Conservation (phyloP, 164 flowering plant species). For the Stephania cephalantha region DNA sequence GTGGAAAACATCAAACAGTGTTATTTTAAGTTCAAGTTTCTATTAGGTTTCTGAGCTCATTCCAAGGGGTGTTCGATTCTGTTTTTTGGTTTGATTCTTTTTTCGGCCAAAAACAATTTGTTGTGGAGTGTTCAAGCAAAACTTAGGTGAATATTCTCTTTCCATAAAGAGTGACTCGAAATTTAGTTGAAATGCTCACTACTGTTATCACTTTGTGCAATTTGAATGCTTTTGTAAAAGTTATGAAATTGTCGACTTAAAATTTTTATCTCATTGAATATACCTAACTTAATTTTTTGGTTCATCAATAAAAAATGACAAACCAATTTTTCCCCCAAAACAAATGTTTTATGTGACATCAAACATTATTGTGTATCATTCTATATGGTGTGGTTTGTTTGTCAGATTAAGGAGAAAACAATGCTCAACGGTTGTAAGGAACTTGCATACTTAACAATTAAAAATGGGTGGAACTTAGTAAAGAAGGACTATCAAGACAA, state of each 20-base stretch:
- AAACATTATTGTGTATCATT: not conserved
- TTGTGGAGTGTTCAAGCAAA: not conserved
- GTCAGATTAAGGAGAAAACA: not conserved
- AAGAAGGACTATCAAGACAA: not conserved
- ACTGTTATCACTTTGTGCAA: not conserved
- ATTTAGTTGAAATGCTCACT: not conserved
- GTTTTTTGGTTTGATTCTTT: not conserved
- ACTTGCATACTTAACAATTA: slow-evolving; percentile 6
- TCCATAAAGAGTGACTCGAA: not conserved
- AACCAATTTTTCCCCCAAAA: slow-evolving; percentile 3
- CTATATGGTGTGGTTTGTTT: not conserved
- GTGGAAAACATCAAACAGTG: not conserved
- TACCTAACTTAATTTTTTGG: slow-evolving; percentile 4
- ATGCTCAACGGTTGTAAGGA: not conserved
- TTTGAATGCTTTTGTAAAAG: not conserved
- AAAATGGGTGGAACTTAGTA: not conserved
- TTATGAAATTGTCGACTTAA: not conserved
- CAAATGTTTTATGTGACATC: not conserved
- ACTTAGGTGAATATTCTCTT: not conserved
- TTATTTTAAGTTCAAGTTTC: too few relatives aligned
- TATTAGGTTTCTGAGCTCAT: not conserved
- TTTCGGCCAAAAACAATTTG: not conserved
- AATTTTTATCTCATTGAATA: slow-evolving; percentile 7
- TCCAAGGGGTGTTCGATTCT: not conserved
- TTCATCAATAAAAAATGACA: slow-evolving; percentile 9